Base-by-base conservation (phyloP, 495 filamentous ascomycete genomes). In the Astrocystis sublimbata region DNA sequence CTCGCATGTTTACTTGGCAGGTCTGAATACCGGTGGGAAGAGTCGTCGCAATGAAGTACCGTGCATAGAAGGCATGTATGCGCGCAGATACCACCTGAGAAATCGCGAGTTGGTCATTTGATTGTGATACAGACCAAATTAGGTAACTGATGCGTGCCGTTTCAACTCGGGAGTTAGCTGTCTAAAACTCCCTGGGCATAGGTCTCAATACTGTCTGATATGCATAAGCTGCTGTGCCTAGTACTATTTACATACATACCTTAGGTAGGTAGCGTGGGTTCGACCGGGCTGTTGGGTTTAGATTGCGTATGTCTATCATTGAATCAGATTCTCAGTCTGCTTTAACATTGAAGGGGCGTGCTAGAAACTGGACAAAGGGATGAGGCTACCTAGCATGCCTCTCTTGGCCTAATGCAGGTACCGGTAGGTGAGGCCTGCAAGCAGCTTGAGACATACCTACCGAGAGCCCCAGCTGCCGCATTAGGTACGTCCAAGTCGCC, bases 391-490 rank as follows among this genome's bases (percentile, higher is more conserved):
- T 30, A 51, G 6, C 30, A 33, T 49, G 17, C 24, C 5, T 17
- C 30, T 30, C 24, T n/a, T n/a, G n/a, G n/a, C 46, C 46, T 49
- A 30, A 49, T 49, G 46, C 46, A 49, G 46, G 46, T 28, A 49
- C 46, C 13, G 46, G 13, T 17, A 31, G 24, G 24, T n/a, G n/a
- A n/a, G n/a, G n/a, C n/a, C n/a, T n/a, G n/a, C 46, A 30, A 24
- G 46, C 30, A 26, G 46, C 46, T 49, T 49, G 46, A n/a, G n/a
- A n/a, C n/a, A n/a, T n/a, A n/a, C n/a, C n/a, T n/a, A n/a, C n/a
- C n/a, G n/a, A n/a, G n/a, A n/a, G n/a, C n/a, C n/a, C n/a, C n/a
- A n/a, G n/a, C n/a, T n/a, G n/a, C n/a, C n/a, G 46, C 28, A 43
- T 30, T 26, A 8, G 19, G 46, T 49, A 49, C 24, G 30, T 49